Percentiles rank a stretch among this genome's conserved stretches.
These are phyloP conservation scores for Prunus mira DNA, from an alignment of 306 rosid genomes.

Conservation along the genomic window DNA sequence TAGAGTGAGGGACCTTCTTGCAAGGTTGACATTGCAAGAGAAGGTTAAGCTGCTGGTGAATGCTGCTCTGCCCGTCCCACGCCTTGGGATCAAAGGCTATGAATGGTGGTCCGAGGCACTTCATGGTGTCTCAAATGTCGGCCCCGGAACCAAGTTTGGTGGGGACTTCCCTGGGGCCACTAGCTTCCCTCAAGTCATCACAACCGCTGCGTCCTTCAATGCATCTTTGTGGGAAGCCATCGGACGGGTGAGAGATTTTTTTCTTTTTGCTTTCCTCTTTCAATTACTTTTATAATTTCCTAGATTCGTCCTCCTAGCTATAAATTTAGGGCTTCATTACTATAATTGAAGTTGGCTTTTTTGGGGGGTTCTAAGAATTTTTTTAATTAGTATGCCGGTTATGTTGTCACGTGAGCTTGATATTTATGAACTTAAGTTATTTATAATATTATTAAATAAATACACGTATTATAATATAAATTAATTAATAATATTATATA, in stretches of 20 bases:
- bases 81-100: slow-evolving; percentile 72
- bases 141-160: slow-evolving; percentile 73
- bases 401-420: too few species aligned
- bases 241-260: slow-evolving; percentile 65
- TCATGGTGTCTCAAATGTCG: slow-evolving; percentile 89
- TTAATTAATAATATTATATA: too few species aligned
- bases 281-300: too few species aligned
- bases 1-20: slow-evolving; percentile 72
- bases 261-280: background rate
- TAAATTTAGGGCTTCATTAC: too few species aligned
- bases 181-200: slow-evolving; percentile 94
- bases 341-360: too few species aligned
- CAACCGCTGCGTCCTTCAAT: slow-evolving; percentile 93
- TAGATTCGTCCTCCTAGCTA: too few species aligned
- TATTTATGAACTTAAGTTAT: too few species aligned
- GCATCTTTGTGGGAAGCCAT: slow-evolving; percentile 80
- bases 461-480: too few species aligned
- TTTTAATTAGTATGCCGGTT: too few species aligned
- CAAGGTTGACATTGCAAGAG: slow-evolving; percentile 71
- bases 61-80: slow-evolving; percentile 64
- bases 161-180: slow-evolving; percentile 69
- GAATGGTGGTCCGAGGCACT: slow-evolving; percentile 99
- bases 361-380: too few species aligned
- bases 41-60: slow-evolving; percentile 61
- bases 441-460: too few species aligned